A percentile compares a stretch with the other conserved stretches of the same genome.
These are phyloP conservation scores for Aspergillus sp. DNA, from an alignment of 2,329 filamentous ascomycete species.

Conservation along the genomic window DNA sequence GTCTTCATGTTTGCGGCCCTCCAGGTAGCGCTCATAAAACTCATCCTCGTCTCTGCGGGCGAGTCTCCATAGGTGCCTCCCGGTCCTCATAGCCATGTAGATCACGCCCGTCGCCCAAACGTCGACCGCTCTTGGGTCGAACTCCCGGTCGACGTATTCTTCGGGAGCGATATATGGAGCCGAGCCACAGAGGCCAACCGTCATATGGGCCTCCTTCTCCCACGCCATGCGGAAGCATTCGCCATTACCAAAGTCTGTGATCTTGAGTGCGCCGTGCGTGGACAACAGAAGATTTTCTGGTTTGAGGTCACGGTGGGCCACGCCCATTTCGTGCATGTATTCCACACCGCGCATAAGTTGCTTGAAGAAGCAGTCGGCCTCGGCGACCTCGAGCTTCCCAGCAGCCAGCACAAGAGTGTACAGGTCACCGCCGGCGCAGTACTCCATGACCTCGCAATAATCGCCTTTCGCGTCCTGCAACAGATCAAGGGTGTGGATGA, in stretches of 20 bases:
- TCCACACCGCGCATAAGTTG: constrained; percentile 98
- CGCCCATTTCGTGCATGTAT: constrained; percentile 99
- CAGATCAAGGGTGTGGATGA: constrained; percentile 93
- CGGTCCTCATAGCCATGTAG: constrained; percentile 99
- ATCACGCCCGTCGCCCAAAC: constrained; percentile 98
- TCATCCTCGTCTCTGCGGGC: constrained; percentile 95
- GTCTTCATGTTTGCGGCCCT: constrained; percentile 85
- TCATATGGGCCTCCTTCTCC: constrained; percentile 98
- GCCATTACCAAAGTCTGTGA: constrained; percentile 97
- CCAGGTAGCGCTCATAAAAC: constrained; percentile 89
- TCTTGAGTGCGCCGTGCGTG: constrained; percentile 85
- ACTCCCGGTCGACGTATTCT: constrained; percentile 90
- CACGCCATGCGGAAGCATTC: constrained; percentile 99
- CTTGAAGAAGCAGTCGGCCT: constrained; percentile 98
- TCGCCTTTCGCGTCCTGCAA: constrained; percentile 94
- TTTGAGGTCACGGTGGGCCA: constrained; percentile 92
- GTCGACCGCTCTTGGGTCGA: constrained; percentile 94
- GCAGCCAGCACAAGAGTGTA: constrained; percentile 88
- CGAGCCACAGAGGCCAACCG: constrained; percentile 88
- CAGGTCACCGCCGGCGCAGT: constrained; percentile 89
- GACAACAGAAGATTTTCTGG: constrained; percentile 93
- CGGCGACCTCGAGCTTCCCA: constrained; percentile 75
- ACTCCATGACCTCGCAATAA: constrained; percentile 99
- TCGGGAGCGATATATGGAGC: constrained; percentile 96
- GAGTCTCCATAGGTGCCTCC: constrained; percentile 91